These are phyloP conservation scores for Neostapfia colusana DNA, from an alignment of 176 grass and related monocot genomes.

Conservation along the genomic window DNA sequence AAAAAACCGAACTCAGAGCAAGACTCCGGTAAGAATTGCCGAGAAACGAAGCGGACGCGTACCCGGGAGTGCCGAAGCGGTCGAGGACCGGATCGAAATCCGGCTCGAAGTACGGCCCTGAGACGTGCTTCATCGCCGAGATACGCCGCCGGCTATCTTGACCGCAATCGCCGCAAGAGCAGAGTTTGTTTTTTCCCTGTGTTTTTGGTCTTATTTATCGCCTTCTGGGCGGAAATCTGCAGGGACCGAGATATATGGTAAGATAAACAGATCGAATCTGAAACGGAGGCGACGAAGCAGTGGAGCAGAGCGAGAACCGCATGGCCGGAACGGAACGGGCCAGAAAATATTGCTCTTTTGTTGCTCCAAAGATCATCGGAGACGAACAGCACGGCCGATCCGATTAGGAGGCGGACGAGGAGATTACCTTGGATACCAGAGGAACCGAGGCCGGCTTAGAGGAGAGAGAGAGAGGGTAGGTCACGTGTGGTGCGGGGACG, in stretches of 20 bases:
- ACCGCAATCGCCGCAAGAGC: neutral
- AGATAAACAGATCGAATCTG: slow-evolving; percentile 35
- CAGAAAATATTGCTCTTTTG: neutral
- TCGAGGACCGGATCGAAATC: slow-evolving; percentile 68
- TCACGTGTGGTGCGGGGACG: neutral
- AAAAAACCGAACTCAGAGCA: neutral
- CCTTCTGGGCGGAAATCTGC: slow-evolving; percentile 21
- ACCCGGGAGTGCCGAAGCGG: slow-evolving; percentile 53
- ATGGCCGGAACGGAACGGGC: neutral
- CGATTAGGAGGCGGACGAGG: neutral
- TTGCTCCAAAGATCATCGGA: neutral
- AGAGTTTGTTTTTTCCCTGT: neutral
- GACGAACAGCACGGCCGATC: slow-evolving; percentile 30
- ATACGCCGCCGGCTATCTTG: slow-evolving; percentile 4
- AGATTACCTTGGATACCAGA: slow-evolving; percentile 6
- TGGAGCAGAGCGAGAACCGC: neutral
- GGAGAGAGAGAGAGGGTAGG: neutral
- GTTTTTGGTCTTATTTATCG: neutral
- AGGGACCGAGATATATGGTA: neutral
- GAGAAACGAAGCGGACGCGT: neutral
- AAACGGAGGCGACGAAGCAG: slow-evolving; percentile 1
- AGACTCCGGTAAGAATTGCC: neutral
- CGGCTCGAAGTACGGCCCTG: slow-evolving; percentile 75
- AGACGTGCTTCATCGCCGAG: slow-evolving; percentile 53
- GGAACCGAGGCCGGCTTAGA: neutral